Evolutionary conservation across 371 early-diverging fungal genomes (phyloP), one percentile per base, ranked within the genome.

Genomic region (Polyrhizophydium stewartii): DNA sequence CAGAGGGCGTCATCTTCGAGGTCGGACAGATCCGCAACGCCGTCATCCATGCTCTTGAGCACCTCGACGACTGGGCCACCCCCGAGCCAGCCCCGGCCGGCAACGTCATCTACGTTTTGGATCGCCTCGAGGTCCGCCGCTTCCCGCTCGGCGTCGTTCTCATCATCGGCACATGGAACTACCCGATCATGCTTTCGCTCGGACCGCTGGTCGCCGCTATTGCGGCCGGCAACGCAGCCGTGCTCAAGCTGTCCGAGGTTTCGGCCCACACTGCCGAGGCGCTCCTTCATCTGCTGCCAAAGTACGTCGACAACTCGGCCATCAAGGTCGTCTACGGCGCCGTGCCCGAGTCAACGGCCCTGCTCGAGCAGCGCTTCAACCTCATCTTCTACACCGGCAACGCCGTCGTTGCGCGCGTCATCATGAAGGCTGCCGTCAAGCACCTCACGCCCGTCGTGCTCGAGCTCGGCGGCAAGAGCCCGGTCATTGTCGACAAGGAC

Each of bases 391-490:
- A 90, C 71, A 96, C 96, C 16, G 96, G 96, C 61, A 88, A 82
- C 65, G 79, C 83, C 28, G 32, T 56, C 6, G 92, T 96, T 9
- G 96, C 87, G 58, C 85, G 84, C 67, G 81, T 93, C 37, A 61
- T 75, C 31, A 89, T 89, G 76, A 75, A 73, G 32, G 84, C 87
- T 27, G 93, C 93, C 21, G 75, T 87, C 32, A 78, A 83, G 50
- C 68, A 83, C 25, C 76, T 95, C 58, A 90, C 90, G 5, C 94
- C 93, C 0, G 89, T 90, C 59, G 79, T 91, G 21, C 82, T 95
- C 12, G 96, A 95, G 75, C 78, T 95, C 41, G 96, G 96, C 55
- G 96, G 96, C 58, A 96, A 96, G 62, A 81, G 83, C 19, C 97
- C 96, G 13, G 88, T 82, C 5, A 72, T 92, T 51, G 72, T 94